These are phyloP conservation scores for Neofusicoccum laricinum DNA, from an alignment of 2,329 filamentous ascomycete species.

Conservation along the genomic window DNA sequence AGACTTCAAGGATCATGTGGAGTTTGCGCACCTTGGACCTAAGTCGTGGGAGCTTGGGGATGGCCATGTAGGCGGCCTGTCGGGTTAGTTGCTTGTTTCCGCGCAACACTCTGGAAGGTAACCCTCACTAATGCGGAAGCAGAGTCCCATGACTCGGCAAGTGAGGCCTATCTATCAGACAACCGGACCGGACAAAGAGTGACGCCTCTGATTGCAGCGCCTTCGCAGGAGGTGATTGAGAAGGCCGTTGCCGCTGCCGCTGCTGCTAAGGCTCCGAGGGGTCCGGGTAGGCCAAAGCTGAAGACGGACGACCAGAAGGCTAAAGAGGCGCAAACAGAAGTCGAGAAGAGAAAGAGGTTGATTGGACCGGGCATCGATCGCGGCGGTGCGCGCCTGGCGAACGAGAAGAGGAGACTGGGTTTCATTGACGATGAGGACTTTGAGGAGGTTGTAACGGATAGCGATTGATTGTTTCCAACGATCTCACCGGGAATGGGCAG, in stretches of 20 bases:
- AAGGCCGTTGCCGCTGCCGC: background rate
- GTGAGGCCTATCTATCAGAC: conserved; percentile 10
- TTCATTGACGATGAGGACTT: conserved; percentile 52
- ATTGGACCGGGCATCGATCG: conserved; percentile 53
- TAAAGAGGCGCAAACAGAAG: conserved; percentile 41
- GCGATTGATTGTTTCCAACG: conserved; percentile 11
- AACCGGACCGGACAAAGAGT: background rate
- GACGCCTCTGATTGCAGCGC: background rate
- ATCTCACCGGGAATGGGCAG: background rate
- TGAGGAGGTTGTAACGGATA: conserved; percentile 37
- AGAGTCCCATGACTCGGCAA: conserved; percentile 15
- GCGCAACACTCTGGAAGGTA: background rate
- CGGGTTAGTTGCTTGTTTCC: conserved; percentile 41
- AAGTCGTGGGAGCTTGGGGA: conserved; percentile 60
- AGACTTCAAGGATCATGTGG: conserved; percentile 52
- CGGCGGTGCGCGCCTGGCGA: conserved; percentile 53
- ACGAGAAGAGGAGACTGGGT: conserved; percentile 47
- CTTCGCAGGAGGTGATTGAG: background rate
- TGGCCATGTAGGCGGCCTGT: conserved; percentile 53
- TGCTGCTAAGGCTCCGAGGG: background rate
- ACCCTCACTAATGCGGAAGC: background rate
- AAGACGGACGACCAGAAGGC: conserved; percentile 46
- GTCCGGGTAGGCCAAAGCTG: conserved; percentile 11
- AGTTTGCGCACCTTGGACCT: conserved; percentile 50
- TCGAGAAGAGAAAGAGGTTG: conserved; percentile 49